Conservation (phyloP, 192 early-diverging fungal species). For the Haplosporangium gracile region DNA sequence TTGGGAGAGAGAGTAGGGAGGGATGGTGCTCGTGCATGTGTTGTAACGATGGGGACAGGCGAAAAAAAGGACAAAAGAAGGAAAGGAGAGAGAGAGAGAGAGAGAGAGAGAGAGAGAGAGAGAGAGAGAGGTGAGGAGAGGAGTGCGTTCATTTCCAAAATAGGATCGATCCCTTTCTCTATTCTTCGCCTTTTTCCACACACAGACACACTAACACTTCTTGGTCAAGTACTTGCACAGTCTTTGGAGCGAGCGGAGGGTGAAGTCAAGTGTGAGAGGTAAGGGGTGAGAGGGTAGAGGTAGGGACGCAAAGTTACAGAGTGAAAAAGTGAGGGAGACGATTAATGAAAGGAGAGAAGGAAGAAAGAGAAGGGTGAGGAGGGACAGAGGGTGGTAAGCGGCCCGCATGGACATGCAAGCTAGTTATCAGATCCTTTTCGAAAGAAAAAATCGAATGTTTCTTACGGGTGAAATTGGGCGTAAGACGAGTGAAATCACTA, state of each 20-base stretch:
- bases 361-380: not conserved
- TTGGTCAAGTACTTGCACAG: not conserved
- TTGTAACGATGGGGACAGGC: not conserved
- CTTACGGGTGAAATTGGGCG: slow-evolving; percentile 7
- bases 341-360: not conserved
- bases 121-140: not conserved
- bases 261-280: not conserved
- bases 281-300: not conserved
- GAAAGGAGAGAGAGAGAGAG: not conserved
- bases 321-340: not conserved
- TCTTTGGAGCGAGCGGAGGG: not conserved
- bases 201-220: not conserved
- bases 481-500: not conserved
- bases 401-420: not conserved
- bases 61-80: not conserved
- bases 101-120: no score
- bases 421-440: slow-evolving; percentile 18
- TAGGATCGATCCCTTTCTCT: slow-evolving; percentile 1
- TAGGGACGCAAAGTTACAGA: not conserved
- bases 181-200: not conserved
- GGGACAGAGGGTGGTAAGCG: not conserved
- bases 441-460: not conserved
- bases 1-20: not conserved
- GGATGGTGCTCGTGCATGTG: not conserved
- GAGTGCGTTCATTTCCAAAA: not conserved